phyloP scores from a whole-genome alignment of 2,329 filamentous ascomycete genomes.

The Ascosphaera acerosa region DNA sequence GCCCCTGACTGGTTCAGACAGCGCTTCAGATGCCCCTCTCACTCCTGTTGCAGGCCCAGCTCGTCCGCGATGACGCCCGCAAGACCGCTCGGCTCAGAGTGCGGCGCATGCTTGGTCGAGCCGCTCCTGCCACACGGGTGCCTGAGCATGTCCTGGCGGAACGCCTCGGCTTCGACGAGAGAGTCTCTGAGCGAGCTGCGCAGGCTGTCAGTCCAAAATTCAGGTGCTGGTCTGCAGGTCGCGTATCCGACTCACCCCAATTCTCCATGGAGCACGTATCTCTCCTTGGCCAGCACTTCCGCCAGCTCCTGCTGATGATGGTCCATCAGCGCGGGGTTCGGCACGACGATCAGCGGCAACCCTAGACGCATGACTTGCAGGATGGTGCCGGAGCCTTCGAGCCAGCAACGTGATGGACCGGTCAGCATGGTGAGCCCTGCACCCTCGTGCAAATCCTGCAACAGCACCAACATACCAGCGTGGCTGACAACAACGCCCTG shows the following conservation, averaged over 20 bases:
- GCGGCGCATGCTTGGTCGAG: slow-evolving; percentile 15
- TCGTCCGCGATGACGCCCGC: slow-evolving; percentile 30
- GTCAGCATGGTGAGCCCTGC: slow-evolving; percentile 2
- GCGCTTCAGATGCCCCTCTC: too few relatives aligned
- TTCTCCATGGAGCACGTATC: slow-evolving; percentile 49
- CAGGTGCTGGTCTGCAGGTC: not conserved
- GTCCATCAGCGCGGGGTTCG: slow-evolving; percentile 56
- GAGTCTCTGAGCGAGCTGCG: slow-evolving; percentile 23
- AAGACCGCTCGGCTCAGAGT: slow-evolving; percentile 21
- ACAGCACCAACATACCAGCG: slow-evolving; percentile 37
- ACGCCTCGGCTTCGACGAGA: slow-evolving; percentile 23
- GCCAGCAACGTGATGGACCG: slow-evolving; percentile 1
- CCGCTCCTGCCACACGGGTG: slow-evolving; percentile 26
- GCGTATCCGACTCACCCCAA: slow-evolving; percentile 30
- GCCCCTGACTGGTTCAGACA: too few relatives aligned
- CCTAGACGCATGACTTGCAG: slow-evolving; percentile 53
- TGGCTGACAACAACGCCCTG: slow-evolving; percentile 68
- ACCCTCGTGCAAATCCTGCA: not conserved
- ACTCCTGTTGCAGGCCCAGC: slow-evolving; percentile 25
- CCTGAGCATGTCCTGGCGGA: slow-evolving; percentile 17
- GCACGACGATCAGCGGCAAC: slow-evolving; percentile 64
- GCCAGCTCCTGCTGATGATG: slow-evolving; percentile 86
- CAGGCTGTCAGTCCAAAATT: slow-evolving; percentile 4
- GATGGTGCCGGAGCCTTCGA: slow-evolving; percentile 62
- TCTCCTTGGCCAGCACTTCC: slow-evolving; percentile 42